Base-by-base conservation (phyloP, 1,284 basidiomycete genomes). In the Gymnopus androsaceus region DNA sequence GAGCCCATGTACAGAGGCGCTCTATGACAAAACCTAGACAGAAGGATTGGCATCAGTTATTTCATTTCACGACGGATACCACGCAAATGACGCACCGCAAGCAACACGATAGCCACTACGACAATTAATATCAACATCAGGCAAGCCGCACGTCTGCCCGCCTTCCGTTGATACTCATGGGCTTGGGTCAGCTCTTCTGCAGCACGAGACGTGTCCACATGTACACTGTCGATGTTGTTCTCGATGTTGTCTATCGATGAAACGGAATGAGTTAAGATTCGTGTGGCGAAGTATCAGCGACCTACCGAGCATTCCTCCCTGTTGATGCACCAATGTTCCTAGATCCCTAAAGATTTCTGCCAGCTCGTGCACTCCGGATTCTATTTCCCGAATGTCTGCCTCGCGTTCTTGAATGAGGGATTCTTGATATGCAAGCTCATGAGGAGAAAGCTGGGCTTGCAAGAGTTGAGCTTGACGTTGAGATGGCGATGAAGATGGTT, bases 261-360 rank as follows among this genome's bases (percentile, higher is more conserved):
- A 11, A 37, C 17, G 34, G n/a, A 21, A 51, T 14, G 28, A 21
- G 30, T 36, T 52, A 27, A 15, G 19, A 33, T 33, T 17, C 23
- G 30, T 33, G 47, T 37, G 34, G 28, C n/a, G 44, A 45, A 45
- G 4, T 31, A 27, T 41, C 23, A 45, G 15, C 31, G 33, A 75
- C 89, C 58, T 59, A 96, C 95, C 94, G 53, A 99, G 80, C 89
- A 98, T 93, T 28, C 86, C 85, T 7, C 96, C 95, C 70, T 99
- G 97, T 68, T 98, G 94, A 61, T 88, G 86, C 1, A 99, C 95
- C 41, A 99, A 83, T 17, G 94, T 95, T 36, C 95, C 95, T 34
- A 99, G 75, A 73, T 99, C 96, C 40, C 94, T 84, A 81, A 99
- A 99, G 66, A 99, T 98, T 72, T 98, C 94, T 48, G 94, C 88